These are phyloP conservation scores for Amylocystis lapponica DNA, from an alignment of 768 basidiomycete species.

Conservation along the genomic window DNA sequence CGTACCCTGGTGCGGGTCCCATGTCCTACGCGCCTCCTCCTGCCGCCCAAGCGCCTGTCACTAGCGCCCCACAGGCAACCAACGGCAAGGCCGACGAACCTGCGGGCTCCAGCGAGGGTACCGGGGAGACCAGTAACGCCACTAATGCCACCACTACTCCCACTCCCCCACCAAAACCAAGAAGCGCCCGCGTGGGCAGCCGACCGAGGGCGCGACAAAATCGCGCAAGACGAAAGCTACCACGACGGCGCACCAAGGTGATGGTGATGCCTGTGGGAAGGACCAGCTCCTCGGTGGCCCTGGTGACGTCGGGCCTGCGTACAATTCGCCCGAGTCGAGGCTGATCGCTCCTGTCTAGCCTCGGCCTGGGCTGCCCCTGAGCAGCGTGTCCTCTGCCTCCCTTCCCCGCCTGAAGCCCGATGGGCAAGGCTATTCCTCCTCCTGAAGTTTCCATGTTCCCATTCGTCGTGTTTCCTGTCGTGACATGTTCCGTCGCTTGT, in stretches of 20 bases:
- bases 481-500: no score
- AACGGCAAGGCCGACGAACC: slow-evolving; percentile 18
- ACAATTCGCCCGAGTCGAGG: slow-evolving; percentile 11
- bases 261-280: slow-evolving; percentile 6
- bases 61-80: slow-evolving; percentile 22
- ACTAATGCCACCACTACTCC: no score
- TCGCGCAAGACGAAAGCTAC: slow-evolving; percentile 28
- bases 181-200: slow-evolving; percentile 19
- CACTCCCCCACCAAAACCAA: slow-evolving; percentile 28
- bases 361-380: no score
- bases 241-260: slow-evolving; percentile 4
- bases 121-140: slow-evolving; percentile 13
- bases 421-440: no score
- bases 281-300: slow-evolving; percentile 7
- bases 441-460: neutral
- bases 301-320: slow-evolving; percentile 9
- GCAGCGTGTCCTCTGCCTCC: no score
- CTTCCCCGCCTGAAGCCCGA: no score
- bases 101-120: slow-evolving; percentile 5
- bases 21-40: slow-evolving; percentile 16
- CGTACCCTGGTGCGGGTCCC: slow-evolving; percentile 13
- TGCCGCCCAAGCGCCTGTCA: slow-evolving; percentile 14
- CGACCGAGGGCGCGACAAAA: slow-evolving; percentile 22
- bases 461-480: neutral
- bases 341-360: slow-evolving; percentile 12